phyloP scores from a whole-genome alignment of 441 rosid species.

The Populus tomentosa region DNA sequence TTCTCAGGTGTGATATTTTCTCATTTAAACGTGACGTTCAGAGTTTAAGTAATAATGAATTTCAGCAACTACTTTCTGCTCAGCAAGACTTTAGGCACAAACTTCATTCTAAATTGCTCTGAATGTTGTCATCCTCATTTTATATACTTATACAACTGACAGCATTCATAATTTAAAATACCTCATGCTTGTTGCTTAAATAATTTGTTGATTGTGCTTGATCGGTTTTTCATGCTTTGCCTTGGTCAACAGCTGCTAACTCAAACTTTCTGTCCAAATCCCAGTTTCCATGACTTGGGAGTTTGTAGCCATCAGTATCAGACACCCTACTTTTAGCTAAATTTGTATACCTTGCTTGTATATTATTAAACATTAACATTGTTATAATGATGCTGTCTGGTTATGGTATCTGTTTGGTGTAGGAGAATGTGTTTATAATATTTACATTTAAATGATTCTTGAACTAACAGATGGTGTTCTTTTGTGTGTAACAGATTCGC shows the following conservation, averaged over 20 bases:
- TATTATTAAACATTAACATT: neutral
- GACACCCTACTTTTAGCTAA: neutral
- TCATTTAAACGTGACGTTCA: neutral
- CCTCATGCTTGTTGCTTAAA: neutral
- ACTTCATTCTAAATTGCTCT: neutral
- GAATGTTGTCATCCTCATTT: neutral
- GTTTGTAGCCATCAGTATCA: neutral
- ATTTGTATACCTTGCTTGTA: neutral
- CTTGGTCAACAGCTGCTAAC: neutral
- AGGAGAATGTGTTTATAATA: neutral
- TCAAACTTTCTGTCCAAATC: neutral
- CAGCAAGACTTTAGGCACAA: neutral
- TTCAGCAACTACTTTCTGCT: neutral
- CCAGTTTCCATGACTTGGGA: neutral
- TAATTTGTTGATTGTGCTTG: neutral
- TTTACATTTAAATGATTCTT: neutral
- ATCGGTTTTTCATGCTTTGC: neutral
- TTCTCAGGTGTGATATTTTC: neutral
- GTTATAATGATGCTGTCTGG: neutral
- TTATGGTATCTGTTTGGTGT: neutral
- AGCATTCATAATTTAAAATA: neutral
- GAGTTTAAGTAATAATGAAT: neutral
- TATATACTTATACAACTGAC: neutral
- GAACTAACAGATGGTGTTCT: conserved; percentile 15
- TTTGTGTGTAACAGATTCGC: conserved; percentile 54